Percentiles rank a stretch among this genome's conserved stretches.
Evolutionary conservation across 345 rosid species (phyloP).

Genomic region (Citrus unshiu): DNA sequence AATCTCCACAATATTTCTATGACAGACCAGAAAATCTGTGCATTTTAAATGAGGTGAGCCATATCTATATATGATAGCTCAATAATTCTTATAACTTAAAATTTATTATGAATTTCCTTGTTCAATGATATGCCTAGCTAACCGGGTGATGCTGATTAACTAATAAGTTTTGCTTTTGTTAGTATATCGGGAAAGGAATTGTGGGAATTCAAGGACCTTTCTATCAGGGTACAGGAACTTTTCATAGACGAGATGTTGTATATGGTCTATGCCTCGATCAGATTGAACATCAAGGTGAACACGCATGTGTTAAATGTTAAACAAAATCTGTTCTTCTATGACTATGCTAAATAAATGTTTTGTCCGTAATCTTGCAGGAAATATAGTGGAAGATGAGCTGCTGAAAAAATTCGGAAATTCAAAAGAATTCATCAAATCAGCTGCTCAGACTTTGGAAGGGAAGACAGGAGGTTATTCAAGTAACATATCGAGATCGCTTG

Average conservation of each 20-base stretch:
- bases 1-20: conserved; percentile 49
- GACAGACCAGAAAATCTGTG: conserved; percentile 28
- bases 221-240: conserved; percentile 55
- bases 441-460: conserved; percentile 37
- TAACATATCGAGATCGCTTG: conserved; percentile 11
- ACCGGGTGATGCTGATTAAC: neutral
- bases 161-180: neutral
- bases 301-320: neutral
- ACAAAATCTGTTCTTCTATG: no score
- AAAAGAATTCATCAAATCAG: conserved; percentile 37
- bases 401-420: conserved; percentile 44
- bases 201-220: conserved; percentile 52
- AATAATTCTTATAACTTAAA: neutral
- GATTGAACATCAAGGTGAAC: conserved; percentile 4
- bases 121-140: no score
- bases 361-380: conserved; percentile 12
- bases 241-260: conserved; percentile 58
- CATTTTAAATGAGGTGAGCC: conserved; percentile 18
- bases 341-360: no score
- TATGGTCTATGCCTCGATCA: conserved; percentile 44
- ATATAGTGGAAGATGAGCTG: conserved; percentile 14
- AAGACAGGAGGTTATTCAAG: conserved; percentile 1
- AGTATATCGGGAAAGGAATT: conserved; percentile 36
- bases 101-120: neutral
- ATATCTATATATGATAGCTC: neutral